Conservation (phyloP, 2,329 filamentous ascomycete genomes). For the Myriosclerotinia duriaeana region DNA sequence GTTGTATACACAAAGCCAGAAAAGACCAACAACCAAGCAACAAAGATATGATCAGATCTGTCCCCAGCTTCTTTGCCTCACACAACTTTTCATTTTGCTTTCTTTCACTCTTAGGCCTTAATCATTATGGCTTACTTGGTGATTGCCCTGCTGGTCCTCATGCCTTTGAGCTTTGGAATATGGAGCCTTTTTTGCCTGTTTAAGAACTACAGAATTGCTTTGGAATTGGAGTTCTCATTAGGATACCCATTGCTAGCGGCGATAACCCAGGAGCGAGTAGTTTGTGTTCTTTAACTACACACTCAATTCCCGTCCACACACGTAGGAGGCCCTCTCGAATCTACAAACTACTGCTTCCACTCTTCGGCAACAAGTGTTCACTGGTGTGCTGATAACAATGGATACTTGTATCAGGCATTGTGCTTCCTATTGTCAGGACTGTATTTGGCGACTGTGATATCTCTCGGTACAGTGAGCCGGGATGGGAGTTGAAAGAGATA, state of each 20-base stretch:
- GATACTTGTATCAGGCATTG: slow-evolving; percentile 15
- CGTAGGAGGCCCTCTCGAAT: background rate
- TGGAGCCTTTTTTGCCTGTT: slow-evolving; percentile 5
- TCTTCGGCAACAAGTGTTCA: background rate
- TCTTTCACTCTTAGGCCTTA: background rate
- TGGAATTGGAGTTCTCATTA: slow-evolving; percentile 2
- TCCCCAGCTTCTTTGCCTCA: background rate
- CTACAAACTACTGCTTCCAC: background rate
- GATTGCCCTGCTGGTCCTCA: background rate
- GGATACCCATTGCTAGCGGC: slow-evolving; percentile 13
- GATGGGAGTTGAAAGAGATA: slow-evolving; percentile 17
- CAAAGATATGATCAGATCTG: background rate
- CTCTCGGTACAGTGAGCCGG: slow-evolving; percentile 2
- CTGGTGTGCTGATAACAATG: background rate
- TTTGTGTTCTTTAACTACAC: background rate
- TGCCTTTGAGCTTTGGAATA: background rate
- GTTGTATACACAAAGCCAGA: background rate
- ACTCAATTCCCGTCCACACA: background rate
- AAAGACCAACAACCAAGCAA: background rate
- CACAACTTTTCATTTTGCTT: background rate
- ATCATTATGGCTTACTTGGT: background rate
- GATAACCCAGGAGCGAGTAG: slow-evolving; percentile 16
- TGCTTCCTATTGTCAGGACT: background rate
- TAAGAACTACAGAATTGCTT: slow-evolving; percentile 3
- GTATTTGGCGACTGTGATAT: slow-evolving; percentile 7